Evolutionary conservation across 169 alveolate genomes (phyloP), one percentile per base, ranked within the genome.

Genomic region (Plasmodium malariae): DNA sequence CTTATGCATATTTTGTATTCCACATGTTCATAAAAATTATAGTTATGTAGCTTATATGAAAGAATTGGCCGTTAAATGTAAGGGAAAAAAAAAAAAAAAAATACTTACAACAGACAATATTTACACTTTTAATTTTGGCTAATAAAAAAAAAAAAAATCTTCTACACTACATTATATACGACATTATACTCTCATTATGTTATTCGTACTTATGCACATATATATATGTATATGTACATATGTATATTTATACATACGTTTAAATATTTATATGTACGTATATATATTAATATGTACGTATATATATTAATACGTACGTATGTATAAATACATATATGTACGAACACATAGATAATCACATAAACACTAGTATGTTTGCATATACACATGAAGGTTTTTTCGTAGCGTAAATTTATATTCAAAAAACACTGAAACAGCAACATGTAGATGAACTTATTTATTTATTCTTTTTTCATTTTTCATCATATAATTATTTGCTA

Each of bases 1-100:
- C 36, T n/a, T 28, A 36, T 55, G 48, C 88, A 55, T 55, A 59
- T 24, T 73, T 68, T 72, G 45, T 74, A 36, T 54, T 62, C 88
- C 26, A 40, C 55, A 74, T 57, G 59, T 74, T 74, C 54, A 30
- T 45, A 62, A 57, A 74, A 57, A 54, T 34, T 11, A 9, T 32
- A 26, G 19, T 32, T 34, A 67, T 21, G 43, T 67, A 67, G 76
- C 45, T 54, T 9, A 48, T 11, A 67, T 40, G 21, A 30, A 67
- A 67, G 28, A 30, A 4, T 14, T 32, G 32, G 34, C 55, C 26
- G 76, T 57, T 30, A 67, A 67, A 67, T 9, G 55, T 32, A 34
- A 40, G 48, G 32, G 32, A 45, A 68, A 72, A 71, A 73, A 54
- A 21, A 54, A 21, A 73, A 59, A 54, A 30, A 34, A 73, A 54